Percentiles rank a stretch among this genome's conserved stretches.
phyloP scores from a whole-genome alignment of 305 asterid species.

The Fraxinus xanthoxyloides region DNA sequence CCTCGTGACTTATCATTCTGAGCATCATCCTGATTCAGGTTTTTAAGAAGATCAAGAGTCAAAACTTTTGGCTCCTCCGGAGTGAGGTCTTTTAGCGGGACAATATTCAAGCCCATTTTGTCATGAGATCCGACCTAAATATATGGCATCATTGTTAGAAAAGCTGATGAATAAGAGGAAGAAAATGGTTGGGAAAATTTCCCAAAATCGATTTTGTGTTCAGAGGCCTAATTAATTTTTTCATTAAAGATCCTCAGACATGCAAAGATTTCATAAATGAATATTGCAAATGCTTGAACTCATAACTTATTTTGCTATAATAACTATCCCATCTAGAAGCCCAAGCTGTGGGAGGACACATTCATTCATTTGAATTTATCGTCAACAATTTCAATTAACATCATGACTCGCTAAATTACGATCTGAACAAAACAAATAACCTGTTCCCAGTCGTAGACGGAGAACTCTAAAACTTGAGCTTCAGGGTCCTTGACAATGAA shows the following conservation, averaged over 20 bases:
- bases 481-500: constrained; percentile 83
- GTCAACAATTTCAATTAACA: neutral
- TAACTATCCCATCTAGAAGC: neutral
- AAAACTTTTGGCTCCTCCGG: constrained; percentile 69
- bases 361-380: neutral
- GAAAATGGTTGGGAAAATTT: neutral
- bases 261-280: neutral
- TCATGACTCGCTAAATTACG: neutral
- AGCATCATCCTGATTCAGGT: constrained; percentile 62
- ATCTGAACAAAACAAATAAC: constrained; percentile 24
- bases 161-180: neutral
- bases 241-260: neutral
- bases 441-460: constrained; percentile 92
- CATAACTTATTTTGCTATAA: neutral
- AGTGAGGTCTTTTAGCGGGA: constrained; percentile 57
- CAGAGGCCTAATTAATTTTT: neutral
- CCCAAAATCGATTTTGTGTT: neutral
- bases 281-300: neutral
- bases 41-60: constrained; percentile 84
- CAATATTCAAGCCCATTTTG: constrained; percentile 80
- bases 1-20: constrained; percentile 84
- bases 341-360: neutral
- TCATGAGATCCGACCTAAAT: constrained; percentile 79
- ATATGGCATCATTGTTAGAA: neutral
- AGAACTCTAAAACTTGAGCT: constrained; percentile 55